phyloP scores from a whole-genome alignment of 2,329 filamentous ascomycete genomes.

The Lizonia empirigonia region DNA sequence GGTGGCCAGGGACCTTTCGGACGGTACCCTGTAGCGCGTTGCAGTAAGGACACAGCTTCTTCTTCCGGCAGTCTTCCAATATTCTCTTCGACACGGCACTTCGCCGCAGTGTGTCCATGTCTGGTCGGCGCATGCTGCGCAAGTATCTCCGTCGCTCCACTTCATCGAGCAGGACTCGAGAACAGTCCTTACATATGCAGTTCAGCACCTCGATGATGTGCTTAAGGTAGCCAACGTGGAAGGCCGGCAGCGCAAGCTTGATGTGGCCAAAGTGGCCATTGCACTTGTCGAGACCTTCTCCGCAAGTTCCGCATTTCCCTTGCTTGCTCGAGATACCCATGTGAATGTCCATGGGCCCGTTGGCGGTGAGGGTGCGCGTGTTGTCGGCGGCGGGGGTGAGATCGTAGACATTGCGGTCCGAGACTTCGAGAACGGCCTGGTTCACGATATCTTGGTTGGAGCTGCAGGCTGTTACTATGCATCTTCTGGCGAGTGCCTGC shows the following conservation, averaged over 20 bases:
- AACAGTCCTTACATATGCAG: conserved; percentile 94
- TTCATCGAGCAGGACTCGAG: conserved; percentile 80
- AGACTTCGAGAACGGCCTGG: conserved; percentile 92
- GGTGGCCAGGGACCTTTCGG: conserved; percentile 78
- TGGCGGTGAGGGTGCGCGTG: conserved; percentile 69
- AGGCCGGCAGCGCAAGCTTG: conserved; percentile 85
- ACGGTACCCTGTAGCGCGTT: conserved; percentile 85
- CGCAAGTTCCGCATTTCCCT: conserved; percentile 80
- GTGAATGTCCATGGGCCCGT: conserved; percentile 87
- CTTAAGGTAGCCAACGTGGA: conserved; percentile 95
- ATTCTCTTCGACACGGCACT: conserved; percentile 86
- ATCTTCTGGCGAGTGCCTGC: neutral
- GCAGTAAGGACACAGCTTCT: conserved; percentile 81
- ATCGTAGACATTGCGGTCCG: conserved; percentile 93
- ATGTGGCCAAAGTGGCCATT: conserved; percentile 97
- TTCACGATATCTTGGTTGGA: conserved; percentile 94
- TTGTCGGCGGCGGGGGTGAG: conserved; percentile 68
- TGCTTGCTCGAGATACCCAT: conserved; percentile 89
- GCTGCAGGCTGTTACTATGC: conserved; percentile 52
- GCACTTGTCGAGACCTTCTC: conserved; percentile 79
- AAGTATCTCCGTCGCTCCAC: conserved; percentile 76
- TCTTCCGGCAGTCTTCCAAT: conserved; percentile 87
- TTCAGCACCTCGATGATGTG: conserved; percentile 91
- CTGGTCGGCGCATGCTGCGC: conserved; percentile 78
- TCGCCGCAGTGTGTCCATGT: conserved; percentile 84